These are phyloP conservation scores for Alternaria incomplexa DNA, from an alignment of 2,329 filamentous ascomycete genomes.

Conservation along the genomic window DNA sequence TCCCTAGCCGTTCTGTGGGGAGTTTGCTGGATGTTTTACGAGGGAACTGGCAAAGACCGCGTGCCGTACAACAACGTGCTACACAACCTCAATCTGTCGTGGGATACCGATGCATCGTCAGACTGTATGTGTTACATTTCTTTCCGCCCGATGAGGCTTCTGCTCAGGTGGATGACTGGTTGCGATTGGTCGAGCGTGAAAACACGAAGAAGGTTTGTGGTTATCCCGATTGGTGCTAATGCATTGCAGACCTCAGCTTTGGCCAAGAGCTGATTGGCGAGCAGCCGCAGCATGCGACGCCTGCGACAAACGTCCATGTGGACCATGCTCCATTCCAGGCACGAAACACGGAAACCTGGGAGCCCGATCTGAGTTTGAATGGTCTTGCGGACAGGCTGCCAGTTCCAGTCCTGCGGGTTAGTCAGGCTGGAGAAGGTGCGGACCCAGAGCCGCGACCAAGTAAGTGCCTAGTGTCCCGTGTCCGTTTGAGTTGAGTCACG, in stretches of 20 bases:
- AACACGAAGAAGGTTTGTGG: background rate
- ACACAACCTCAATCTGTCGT: constrained; percentile 32
- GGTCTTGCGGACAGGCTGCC: constrained; percentile 24
- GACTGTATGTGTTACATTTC: constrained; percentile 43
- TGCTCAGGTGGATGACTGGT: background rate
- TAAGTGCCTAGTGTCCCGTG: constrained; percentile 23
- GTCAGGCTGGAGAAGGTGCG: constrained; percentile 20
- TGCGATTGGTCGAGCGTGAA: background rate
- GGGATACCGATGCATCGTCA: constrained; percentile 37
- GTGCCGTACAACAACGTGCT: constrained; percentile 35
- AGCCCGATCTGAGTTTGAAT: constrained; percentile 25
- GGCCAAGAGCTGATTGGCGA: constrained; percentile 40
- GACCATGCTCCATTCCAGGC: constrained; percentile 34
- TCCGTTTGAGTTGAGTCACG: constrained; percentile 37
- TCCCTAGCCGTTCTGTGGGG: constrained; percentile 54
- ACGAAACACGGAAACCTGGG: constrained; percentile 39
- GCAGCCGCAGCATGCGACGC: constrained; percentile 34
- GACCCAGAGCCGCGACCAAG: constrained; percentile 23
- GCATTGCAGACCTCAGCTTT: constrained; percentile 39
- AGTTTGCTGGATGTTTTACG: constrained; percentile 52
- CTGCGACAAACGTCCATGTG: constrained; percentile 23
- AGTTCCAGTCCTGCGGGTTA: constrained; percentile 22
- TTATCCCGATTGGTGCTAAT: constrained; percentile 5
- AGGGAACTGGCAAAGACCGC: constrained; percentile 16
- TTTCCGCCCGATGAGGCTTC: constrained; percentile 3